Conservation (phyloP, 2,329 filamentous ascomycete genomes). For the Hypoxylon sp. region DNA sequence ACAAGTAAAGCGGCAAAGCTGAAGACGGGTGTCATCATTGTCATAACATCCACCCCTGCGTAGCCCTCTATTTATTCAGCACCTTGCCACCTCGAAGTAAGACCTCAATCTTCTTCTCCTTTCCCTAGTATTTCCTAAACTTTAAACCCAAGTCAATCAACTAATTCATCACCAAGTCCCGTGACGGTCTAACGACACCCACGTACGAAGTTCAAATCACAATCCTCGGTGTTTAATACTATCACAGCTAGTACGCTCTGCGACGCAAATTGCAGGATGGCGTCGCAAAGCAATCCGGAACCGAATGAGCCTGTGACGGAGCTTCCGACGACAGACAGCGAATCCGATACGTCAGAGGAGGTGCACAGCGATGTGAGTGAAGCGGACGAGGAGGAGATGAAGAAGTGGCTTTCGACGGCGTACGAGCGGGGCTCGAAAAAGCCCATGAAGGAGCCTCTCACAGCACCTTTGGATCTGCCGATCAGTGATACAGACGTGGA, state of each 20-base stretch:
- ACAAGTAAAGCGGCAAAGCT: constrained; percentile 1
- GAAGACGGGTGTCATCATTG: constrained; percentile 12
- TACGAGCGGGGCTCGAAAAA: constrained; percentile 48
- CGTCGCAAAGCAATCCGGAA: constrained; percentile 8
- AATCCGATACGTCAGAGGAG: constrained; percentile 4
- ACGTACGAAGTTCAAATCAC: neutral
- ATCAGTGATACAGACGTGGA: constrained; percentile 47
- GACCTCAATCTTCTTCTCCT: constrained; percentile 1
- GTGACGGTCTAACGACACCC: neutral
- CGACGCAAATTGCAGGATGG: constrained; percentile 14
- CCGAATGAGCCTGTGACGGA: neutral
- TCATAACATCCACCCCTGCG: neutral
- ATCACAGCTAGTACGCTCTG: neutral
- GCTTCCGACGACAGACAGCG: constrained; percentile 5
- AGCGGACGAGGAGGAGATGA: constrained; percentile 28
- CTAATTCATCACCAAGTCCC: neutral
- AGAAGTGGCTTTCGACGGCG: constrained; percentile 32
- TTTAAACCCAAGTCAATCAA: neutral
- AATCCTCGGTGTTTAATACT: neutral
- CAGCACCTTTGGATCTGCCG: constrained; percentile 40
- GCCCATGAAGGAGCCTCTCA: constrained; percentile 40
- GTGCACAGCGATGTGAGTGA: constrained; percentile 3
- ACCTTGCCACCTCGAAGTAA: neutral
- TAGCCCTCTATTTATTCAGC: constrained; percentile 1
- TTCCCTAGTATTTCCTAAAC: neutral